phyloP scores from a whole-genome alignment of 192 early-diverging fungal genomes.

The Linnemannia hyalina region DNA sequence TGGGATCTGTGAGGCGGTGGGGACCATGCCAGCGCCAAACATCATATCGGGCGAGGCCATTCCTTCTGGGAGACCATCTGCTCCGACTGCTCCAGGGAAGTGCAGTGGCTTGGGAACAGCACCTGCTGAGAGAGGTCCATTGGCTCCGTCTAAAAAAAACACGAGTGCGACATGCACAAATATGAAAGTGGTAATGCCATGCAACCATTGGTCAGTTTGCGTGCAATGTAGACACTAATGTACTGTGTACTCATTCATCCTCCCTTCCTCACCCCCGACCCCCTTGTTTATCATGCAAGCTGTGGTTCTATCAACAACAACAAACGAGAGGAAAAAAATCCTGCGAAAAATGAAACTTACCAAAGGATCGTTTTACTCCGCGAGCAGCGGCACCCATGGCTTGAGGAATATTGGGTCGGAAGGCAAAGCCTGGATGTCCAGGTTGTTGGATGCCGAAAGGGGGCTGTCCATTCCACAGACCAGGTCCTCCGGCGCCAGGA shows the following conservation, averaged over 20 bases:
- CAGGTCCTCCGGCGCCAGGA: constrained; percentile 32
- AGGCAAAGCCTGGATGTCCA: constrained; percentile 43
- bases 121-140: constrained; percentile 53
- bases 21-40: constrained; percentile 40
- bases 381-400: constrained; percentile 36
- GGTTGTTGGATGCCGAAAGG: constrained; percentile 39
- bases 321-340: background rate
- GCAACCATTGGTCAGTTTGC: background rate
- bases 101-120: constrained; percentile 57
- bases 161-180: background rate
- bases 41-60: constrained; percentile 44
- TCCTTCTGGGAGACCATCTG: constrained; percentile 50
- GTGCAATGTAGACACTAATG: background rate
- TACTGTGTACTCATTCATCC: background rate
- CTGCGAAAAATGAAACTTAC: constrained; percentile 23
- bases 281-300: constrained; percentile 4
- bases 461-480: constrained; percentile 27
- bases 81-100: constrained; percentile 27
- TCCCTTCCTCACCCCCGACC: background rate
- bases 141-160: constrained; percentile 36
- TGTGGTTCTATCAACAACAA: background rate
- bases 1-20: constrained; percentile 49
- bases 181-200: too few species aligned
- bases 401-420: constrained; percentile 42
- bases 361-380: constrained; percentile 50